Conservation (phyloP, 2,329 filamentous ascomycete species). For the Cercospora berteroae region DNA sequence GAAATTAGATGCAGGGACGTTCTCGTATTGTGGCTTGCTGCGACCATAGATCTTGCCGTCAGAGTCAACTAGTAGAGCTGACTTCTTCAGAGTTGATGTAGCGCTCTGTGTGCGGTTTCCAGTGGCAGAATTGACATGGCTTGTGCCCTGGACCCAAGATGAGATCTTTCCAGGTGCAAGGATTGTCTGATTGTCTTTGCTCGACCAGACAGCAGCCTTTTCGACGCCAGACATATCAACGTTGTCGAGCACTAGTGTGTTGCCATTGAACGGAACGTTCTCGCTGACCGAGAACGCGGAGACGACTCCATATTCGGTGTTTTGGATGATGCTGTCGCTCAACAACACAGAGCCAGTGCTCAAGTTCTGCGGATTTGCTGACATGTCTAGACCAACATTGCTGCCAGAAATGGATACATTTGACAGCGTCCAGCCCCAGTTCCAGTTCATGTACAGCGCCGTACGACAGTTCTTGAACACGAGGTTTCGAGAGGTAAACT, state of each 20-base stretch:
- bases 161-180: constrained; percentile 68
- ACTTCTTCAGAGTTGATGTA: constrained; percentile 36
- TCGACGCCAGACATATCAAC: constrained; percentile 73
- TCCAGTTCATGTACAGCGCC: constrained; percentile 56
- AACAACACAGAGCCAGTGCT: constrained; percentile 70
- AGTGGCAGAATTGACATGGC: constrained; percentile 57
- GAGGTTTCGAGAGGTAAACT: constrained; percentile 56
- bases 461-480: constrained; percentile 51
- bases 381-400: constrained; percentile 47
- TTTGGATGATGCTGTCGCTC: constrained; percentile 74
- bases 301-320: constrained; percentile 72
- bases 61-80: constrained; percentile 61
- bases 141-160: constrained; percentile 77
- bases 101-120: constrained; percentile 25
- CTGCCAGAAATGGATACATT: constrained; percentile 48
- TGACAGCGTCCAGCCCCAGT: constrained; percentile 53
- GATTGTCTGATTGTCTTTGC: constrained; percentile 56
- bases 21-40: constrained; percentile 85
- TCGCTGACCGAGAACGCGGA: constrained; percentile 68
- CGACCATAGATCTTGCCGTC: constrained; percentile 74
- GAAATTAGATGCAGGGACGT: constrained; percentile 65
- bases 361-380: too few species aligned
- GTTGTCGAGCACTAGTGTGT: constrained; percentile 82
- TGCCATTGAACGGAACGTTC: constrained; percentile 67
- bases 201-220: constrained; percentile 62